Evolutionary conservation across 306 rosid species (phyloP), one percentile per base, ranked within the genome.

Genomic region (Clitoria ternatea): DNA sequence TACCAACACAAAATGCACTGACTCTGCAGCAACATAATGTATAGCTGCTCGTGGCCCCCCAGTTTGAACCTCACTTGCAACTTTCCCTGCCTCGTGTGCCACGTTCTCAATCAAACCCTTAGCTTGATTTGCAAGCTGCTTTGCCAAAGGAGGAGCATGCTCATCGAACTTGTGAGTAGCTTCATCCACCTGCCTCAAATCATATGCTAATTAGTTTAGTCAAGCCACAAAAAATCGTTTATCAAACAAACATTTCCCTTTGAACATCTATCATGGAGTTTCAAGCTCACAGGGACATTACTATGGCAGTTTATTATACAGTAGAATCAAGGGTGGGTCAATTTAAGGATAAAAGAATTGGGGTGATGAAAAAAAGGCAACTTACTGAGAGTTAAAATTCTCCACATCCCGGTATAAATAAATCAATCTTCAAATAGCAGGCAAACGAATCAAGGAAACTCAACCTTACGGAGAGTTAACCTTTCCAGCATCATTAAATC

Each of bases 71-170:
- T 82, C 81, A 15, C 33, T 59, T 1, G 69, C 81, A 26, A 85
- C 76, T 53, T 66, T 77, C n/a, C 69, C 82, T 0, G 86, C 81
- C 19, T 77, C 85, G 5, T 75, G 36, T 14, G 76, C 17, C 23
- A 73, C 75, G 64, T 74, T 79, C 35, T 60, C 79, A 53, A 82
- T 39, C n/a, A 84, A 72, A 74, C 5, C 5, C 42, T 77, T 86
- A 1, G 83, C 7, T 53, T 32, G 48, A 61, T 53, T n/a, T 0
- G 43, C 90, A 32, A 81, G 77, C 17, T 74, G 76, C 81, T 87
- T 90, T 5, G 88, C 96, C 32, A 81, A 54, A 2, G 72, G 36
- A 33, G 98, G 97, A 43, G 97, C 85, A 62, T 85, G 86, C 75
- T 82, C 80, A 53, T 81, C 75, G 62, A 90, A 82, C 72, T 82